A percentile compares a stretch with the other conserved stretches of the same genome.
These are phyloP conservation scores for Saccharomyces hybrid DNA, from an alignment of 1,139 yeast genomes.

Conservation along the genomic window DNA sequence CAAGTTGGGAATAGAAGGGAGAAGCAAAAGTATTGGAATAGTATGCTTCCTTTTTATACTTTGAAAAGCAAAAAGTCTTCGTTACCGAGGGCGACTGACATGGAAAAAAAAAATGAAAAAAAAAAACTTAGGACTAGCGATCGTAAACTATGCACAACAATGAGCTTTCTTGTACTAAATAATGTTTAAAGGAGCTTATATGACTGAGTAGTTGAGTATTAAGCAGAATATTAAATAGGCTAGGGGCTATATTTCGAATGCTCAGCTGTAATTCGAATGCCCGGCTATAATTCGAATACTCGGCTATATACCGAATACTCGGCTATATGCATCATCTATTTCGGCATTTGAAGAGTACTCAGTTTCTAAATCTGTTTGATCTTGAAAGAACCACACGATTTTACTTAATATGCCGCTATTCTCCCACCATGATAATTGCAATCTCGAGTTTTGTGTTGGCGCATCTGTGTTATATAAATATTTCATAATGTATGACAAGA, in stretches of 20 bases:
- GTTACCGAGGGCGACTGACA: neutral
- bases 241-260: constrained; percentile 7
- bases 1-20: too few relatives aligned
- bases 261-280: constrained; percentile 10
- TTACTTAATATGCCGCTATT: constrained; percentile 4
- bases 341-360: neutral
- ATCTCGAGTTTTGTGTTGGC: neutral
- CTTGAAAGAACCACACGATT: constrained; percentile 5
- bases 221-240: neutral
- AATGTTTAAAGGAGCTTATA: neutral
- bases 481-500: neutral
- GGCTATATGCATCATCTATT: constrained; percentile 8
- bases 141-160: neutral
- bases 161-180: neutral
- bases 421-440: constrained; percentile 7
- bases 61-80: neutral
- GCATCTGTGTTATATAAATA: neutral
- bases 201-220: neutral
- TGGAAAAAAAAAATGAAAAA: neutral
- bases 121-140: neutral
- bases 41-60: neutral
- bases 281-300: constrained; percentile 4
- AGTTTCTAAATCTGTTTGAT: neutral
- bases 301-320: constrained; percentile 7
- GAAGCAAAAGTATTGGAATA: too few relatives aligned